Percentiles rank a stretch among this genome's conserved stretches.
These are phyloP conservation scores for Polytrichum formosum DNA, from an alignment of 225 moss, liverwort and hornwort species.

Conservation along the genomic window DNA sequence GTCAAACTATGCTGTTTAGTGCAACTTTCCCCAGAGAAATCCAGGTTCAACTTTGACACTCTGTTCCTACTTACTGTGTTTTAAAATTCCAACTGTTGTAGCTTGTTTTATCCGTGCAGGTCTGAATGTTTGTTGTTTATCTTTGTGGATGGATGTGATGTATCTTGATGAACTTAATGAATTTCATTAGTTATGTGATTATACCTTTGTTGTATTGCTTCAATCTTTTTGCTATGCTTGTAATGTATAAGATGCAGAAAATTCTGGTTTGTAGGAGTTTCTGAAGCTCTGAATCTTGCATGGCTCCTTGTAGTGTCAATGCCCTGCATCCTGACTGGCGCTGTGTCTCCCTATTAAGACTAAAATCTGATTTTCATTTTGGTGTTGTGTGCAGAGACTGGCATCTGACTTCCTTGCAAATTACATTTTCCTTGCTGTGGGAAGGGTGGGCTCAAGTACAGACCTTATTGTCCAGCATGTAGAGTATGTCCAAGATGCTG, in stretches of 20 bases:
- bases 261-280: too few species aligned
- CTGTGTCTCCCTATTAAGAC: neutral
- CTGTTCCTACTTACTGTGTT: too few species aligned
- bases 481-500: conserved; percentile 77
- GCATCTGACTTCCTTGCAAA: conserved; percentile 92
- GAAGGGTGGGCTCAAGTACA: conserved; percentile 94
- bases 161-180: too few species aligned
- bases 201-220: too few species aligned
- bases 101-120: too few species aligned
- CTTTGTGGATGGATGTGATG: too few species aligned
- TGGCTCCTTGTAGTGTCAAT: neutral
- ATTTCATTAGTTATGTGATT: too few species aligned
- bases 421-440: conserved; percentile 94
- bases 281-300: neutral
- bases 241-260: too few species aligned
- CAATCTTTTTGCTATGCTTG: too few species aligned
- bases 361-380: neutral
- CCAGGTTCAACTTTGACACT: conserved; percentile 42
- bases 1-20: conserved; percentile 98
- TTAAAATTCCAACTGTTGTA: too few species aligned
- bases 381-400: conserved; percentile 60
- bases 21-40: conserved; percentile 96
- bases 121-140: too few species aligned
- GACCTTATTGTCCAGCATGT: conserved; percentile 93
- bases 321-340: neutral